Percentiles rank a stretch among this genome's conserved stretches.
These are phyloP conservation scores for Colletotrichum viniferum DNA, from an alignment of 2,329 filamentous ascomycete genomes.

Conservation along the genomic window DNA sequence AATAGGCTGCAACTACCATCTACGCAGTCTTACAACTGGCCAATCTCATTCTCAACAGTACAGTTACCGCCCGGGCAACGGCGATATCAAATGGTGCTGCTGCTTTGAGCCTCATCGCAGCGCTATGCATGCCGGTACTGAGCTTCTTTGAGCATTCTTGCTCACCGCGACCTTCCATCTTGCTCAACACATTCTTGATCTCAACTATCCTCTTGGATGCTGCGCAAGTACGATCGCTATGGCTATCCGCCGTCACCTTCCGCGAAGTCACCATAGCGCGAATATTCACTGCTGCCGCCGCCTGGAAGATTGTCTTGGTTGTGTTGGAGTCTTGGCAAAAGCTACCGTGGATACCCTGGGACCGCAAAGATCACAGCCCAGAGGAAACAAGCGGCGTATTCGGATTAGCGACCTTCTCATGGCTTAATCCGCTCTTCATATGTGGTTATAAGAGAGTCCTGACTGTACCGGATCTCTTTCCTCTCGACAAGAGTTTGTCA, in stretches of 20 bases:
- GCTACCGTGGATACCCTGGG: background rate
- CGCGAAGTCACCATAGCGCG: background rate
- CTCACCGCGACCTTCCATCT: constrained; percentile 26
- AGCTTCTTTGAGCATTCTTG: constrained; percentile 32
- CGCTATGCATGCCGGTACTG: constrained; percentile 29
- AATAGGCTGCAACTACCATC: background rate
- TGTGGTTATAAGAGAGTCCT: constrained; percentile 34
- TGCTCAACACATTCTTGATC: background rate
- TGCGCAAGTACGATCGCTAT: background rate
- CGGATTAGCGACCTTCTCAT: constrained; percentile 34
- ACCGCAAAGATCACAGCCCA: constrained; percentile 33
- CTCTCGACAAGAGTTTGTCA: constrained; percentile 15
- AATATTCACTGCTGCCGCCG: constrained; percentile 23
- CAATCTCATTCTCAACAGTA: background rate
- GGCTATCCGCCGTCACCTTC: background rate
- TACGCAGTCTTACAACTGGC: background rate
- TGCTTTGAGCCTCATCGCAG: constrained; percentile 31
- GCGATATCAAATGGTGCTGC: constrained; percentile 14
- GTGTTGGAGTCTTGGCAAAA: constrained; percentile 26
- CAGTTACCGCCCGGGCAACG: background rate
- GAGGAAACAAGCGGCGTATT: constrained; percentile 37
- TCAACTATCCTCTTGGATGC: background rate
- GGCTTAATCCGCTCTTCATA: constrained; percentile 37
- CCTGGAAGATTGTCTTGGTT: constrained; percentile 23
- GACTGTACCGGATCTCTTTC: constrained; percentile 30